Conservation (phyloP, 2,329 filamentous ascomycete species). For the Cladosporium sp. region DNA sequence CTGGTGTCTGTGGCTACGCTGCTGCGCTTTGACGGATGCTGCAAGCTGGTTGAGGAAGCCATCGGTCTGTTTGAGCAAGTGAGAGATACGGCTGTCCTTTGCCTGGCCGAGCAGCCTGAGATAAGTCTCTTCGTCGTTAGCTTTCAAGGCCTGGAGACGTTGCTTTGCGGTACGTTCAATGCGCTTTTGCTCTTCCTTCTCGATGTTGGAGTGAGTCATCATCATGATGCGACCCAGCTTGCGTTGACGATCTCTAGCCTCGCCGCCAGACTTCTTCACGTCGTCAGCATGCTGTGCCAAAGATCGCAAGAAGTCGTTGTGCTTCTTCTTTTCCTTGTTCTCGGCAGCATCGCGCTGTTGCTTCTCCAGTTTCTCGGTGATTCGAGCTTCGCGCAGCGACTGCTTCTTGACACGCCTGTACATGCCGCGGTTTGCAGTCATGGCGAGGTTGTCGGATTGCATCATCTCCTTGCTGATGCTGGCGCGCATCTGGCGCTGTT, state of each 20-base stretch:
- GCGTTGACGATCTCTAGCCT: slow-evolving; percentile 68
- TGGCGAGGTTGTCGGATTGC: slow-evolving; percentile 90
- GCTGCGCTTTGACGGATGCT: slow-evolving; percentile 88
- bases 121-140: slow-evolving; percentile 98
- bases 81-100: slow-evolving; percentile 98
- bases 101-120: slow-evolving; percentile 96
- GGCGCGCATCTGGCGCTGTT: slow-evolving; percentile 80
- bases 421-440: slow-evolving; percentile 87
- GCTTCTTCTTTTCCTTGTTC: slow-evolving; percentile 96
- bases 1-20: slow-evolving; percentile 68
- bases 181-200: slow-evolving; percentile 98
- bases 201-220: slow-evolving; percentile 86
- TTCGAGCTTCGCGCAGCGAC: slow-evolving; percentile 86
- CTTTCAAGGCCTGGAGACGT: slow-evolving; percentile 96
- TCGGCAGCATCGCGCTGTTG: slow-evolving; percentile 95
- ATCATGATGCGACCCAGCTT: slow-evolving; percentile 90
- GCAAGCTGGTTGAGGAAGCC: slow-evolving; percentile 95
- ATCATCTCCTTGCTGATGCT: slow-evolving; percentile 89
- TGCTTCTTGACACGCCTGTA: slow-evolving; percentile 98
- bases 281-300: slow-evolving; percentile 79
- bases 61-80: slow-evolving; percentile 93
- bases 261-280: slow-evolving; percentile 61
- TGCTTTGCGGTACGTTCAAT: slow-evolving; percentile 97
- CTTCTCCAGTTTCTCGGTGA: slow-evolving; percentile 98
- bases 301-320: slow-evolving; percentile 82